Evolutionary conservation across 352 stramenopile genomes (phyloP).

Genomic region (Poterioochromonas sp.): DNA sequence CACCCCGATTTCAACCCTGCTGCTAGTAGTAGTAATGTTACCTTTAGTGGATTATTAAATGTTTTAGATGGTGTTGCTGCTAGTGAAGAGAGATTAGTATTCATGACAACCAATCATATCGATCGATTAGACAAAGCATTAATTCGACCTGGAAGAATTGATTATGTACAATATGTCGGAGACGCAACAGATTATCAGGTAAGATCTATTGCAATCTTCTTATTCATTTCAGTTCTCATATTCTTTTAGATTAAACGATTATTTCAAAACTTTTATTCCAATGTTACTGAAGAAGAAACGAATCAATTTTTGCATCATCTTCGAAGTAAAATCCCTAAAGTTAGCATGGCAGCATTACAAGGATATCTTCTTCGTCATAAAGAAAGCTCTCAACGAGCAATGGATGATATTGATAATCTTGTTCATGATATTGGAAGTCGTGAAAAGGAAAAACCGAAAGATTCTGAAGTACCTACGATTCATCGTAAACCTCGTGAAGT

Average conservation of each 20-base stretch:
- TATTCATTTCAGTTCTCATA: too few species aligned
- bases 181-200: constrained; percentile 24
- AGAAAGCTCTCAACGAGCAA: not conserved
- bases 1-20: not conserved
- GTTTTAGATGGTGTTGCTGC: constrained; percentile 44
- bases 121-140: constrained; percentile 45
- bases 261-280: constrained; percentile 33
- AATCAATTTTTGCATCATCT: constrained; percentile 7
- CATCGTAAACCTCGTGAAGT: not conserved
- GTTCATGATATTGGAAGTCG: not conserved
- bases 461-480: not conserved
- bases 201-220: too few species aligned
- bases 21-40: constrained; percentile 33
- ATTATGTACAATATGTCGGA: constrained; percentile 36
- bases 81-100: constrained; percentile 38
- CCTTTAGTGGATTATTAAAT: constrained; percentile 45
- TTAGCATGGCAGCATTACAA: constrained; percentile 40
- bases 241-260: constrained; percentile 30
- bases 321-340: not conserved
- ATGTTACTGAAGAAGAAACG: not conserved
- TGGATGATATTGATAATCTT: constrained; percentile 1
- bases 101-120: constrained; percentile 44
- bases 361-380: constrained; percentile 35
- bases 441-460: not conserved
- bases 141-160: constrained; percentile 45